Evolutionary conservation across 1,284 basidiomycete species (phyloP), one percentile per base, ranked within the genome.

Genomic region (Fomitopsis pinicola): DNA sequence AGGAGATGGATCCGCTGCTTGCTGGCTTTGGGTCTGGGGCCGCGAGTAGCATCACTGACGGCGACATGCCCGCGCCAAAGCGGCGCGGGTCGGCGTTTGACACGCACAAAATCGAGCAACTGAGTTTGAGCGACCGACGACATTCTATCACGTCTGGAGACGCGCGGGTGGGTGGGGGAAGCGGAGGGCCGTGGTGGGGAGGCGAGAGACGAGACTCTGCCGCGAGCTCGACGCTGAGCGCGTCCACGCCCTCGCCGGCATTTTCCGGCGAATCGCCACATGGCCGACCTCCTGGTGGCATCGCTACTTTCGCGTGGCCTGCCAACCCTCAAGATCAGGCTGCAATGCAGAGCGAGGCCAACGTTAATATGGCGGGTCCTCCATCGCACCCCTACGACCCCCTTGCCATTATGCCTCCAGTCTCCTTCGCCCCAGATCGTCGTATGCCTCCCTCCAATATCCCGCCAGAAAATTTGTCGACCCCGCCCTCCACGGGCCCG

Each of bases 61-160:
- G 77, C 38, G 86, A 89, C 62, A 84, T 77, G n/a, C 89, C 87
- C 48, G 85, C 89, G 22, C 80, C 85, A 61, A 94, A 94, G 73
- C 85, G 91, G 67, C 82, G 92, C 57, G 88, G 88, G 55, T 94
- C 92, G 38, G 83, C 88, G 38, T 82, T 91, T 67, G 91, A 93
- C 66, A 86, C 88, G 7, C 82, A 84, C 64, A 78, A 87, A 60
- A 85, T 92, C 66, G 84, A 86, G 17, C 84, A 88, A 67, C 77
- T 91, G 66, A 88, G 82, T 68, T 74, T 92, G 68, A 84, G 88
- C 68, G 91, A 92, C 68, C 85, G 89, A 59, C 83, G 91, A 63
- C 84, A 85, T 70, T 91, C 38, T 3, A 40, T 40, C 6, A 40
- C 38, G 14, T 40, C 89, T 33, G 78, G 85, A n/a, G 89, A 91